Base-by-base conservation (phyloP, 371 early-diverging fungal genomes). In the Rhizomucor pusillus region DNA sequence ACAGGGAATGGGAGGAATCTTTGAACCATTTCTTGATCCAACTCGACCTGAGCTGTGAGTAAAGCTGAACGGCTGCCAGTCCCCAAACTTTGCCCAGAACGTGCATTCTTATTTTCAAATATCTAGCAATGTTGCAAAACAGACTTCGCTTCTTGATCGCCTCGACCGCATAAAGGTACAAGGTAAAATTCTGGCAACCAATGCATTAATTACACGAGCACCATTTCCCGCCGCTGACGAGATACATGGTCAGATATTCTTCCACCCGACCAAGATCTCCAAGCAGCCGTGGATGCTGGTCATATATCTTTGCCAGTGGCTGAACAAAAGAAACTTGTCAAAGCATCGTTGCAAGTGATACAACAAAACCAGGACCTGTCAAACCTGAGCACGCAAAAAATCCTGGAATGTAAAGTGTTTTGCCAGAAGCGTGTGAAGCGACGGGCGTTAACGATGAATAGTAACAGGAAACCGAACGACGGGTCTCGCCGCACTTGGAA, bases 1-100 rank as follows among this genome's bases (percentile, higher is more conserved):
- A 37, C 50, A 62, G 5, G 58, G 61, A 9, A 67, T 67, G 54
- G 68, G 75, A 14, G 74, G 69, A 13, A 63, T 75, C 18, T 75
- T 75, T 40, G 71, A 75, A 44, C 69, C 71, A 4, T 75, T 75
- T 53, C 56, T 75, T 4, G 46, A 65, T 20, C 37, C 63, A 34
- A 23, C 25, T 12, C 16, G 1, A n/a, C 24, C 14, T 41, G 40
- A 24, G 49, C 43, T 2, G 40, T 19, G 13, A 19, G 29, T 43
- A 13, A 34, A 23, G 19, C 9, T 29, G 19, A 49, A 43, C 7
- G 12, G 5, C 0, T 24, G 22, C 40, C 22, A 52, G 4, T 23
- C 24, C 43, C 34, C 48, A 29, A 7, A 7, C 7, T 29, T 29
- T 29, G 5, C 5, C 29, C 7, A 29, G 7, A 7, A 29, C 5